These are phyloP conservation scores for Thymus quinquecostatus DNA, from an alignment of 257 asterid genomes.

Conservation along the genomic window DNA sequence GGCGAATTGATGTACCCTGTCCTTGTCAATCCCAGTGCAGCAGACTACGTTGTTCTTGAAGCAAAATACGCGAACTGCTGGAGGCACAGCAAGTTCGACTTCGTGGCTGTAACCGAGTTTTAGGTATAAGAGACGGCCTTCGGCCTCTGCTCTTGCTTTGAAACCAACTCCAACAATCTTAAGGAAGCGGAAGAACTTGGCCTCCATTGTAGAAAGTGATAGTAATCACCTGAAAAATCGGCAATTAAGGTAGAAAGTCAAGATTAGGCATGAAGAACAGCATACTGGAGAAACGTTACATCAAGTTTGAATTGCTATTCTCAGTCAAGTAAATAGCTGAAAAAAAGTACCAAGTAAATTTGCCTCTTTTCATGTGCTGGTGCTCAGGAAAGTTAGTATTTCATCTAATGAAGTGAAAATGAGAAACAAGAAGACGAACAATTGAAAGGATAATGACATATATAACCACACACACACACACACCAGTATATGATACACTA, in stretches of 20 bases:
- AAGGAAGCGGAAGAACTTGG: constrained; percentile 30
- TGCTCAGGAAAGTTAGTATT: background rate
- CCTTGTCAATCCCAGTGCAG: constrained; percentile 37
- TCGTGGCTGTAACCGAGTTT: constrained; percentile 36
- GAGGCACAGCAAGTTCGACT: constrained; percentile 31
- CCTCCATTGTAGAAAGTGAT: constrained; percentile 6
- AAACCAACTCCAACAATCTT: constrained; percentile 35
- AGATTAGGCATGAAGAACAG: background rate
- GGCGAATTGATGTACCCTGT: constrained; percentile 33
- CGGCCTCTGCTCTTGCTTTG: constrained; percentile 39
- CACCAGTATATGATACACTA: no score
- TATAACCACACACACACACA: no score
- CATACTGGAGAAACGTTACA: background rate
- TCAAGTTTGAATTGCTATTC: background rate
- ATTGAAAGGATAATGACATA: background rate
- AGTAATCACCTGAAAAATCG: constrained; percentile 13
- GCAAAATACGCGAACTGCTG: constrained; percentile 33
- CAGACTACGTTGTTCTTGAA: constrained; percentile 33
- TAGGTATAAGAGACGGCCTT: constrained; percentile 32
- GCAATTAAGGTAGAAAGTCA: background rate
- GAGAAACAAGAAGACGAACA: background rate
- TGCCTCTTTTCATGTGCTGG: background rate
- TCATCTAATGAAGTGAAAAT: background rate
- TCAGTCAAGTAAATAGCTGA: background rate
- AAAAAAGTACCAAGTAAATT: background rate